phyloP scores from a whole-genome alignment of 495 filamentous ascomycete species.

The Bacidia gigantensis region DNA sequence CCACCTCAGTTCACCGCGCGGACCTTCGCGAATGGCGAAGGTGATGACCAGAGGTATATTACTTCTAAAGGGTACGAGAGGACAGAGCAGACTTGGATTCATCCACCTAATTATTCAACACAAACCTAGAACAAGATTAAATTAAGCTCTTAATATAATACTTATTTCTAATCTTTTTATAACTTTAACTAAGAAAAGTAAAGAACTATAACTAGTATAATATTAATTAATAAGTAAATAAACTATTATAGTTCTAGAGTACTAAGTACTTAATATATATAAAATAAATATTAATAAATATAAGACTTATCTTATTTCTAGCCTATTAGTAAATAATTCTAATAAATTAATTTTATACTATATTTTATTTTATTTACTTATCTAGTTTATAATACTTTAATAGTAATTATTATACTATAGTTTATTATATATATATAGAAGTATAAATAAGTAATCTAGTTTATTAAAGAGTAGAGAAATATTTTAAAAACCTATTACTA shows the following conservation, averaged over 20 bases:
- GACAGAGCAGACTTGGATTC: conserved; percentile 25
- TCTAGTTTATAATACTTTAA: neutral
- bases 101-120: conserved; percentile 25
- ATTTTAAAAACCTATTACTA: neutral
- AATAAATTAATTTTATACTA: neutral
- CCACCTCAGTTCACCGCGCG: conserved; percentile 15
- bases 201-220: neutral
- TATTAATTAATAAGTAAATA: neutral
- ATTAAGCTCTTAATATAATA: conserved; percentile 1
- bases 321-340: neutral
- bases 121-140: neutral
- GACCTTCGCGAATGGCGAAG: conserved; percentile 15
- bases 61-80: conserved; percentile 24
- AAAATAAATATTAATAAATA: conserved; percentile 1
- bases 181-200: neutral
- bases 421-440: neutral
- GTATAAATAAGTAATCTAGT: neutral
- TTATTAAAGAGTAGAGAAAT: neutral
- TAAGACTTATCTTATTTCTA: neutral
- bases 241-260: neutral
- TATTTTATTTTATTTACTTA: neutral
- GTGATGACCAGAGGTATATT: conserved; percentile 18
- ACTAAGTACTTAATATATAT: neutral
- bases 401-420: neutral
- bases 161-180: neutral